Base-by-base conservation (phyloP, 2,329 filamentous ascomycete genomes). In the Aspergillus cejpii region DNA sequence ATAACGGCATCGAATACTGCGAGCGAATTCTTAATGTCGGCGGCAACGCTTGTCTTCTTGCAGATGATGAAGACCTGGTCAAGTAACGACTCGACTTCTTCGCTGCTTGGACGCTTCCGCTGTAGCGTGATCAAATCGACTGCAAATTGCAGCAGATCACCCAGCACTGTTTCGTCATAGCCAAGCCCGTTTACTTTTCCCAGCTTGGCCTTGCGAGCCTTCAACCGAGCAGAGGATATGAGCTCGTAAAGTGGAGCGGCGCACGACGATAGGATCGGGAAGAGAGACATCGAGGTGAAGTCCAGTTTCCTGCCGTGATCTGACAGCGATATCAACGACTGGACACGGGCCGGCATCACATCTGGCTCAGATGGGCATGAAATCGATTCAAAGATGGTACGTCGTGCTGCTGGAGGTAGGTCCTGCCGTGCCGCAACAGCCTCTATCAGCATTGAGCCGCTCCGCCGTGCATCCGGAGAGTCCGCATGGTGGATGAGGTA, bases 241-340 rank as follows among this genome's bases (percentile, higher is more conserved):
- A 56, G 39, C 14, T 65, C 62, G 51, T 70, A 70, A 7, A 70
- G 55, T 5, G 67, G 66, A 11, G 65, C 53, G 17, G 69, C 57
- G 53, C 65, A 70, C 7, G 62, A 61, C 5, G 65, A 65, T 24
- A 69, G 59, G n/a, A 67, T 59, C 6, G 62, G 65, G 11, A 71
- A 52, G 27, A 70, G 57, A 5, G 67, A 68, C 3, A 60, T 59
- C 24, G 58, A 56, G 21, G 65, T 58, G 50, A 68, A 70, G 24
- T 71, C 68, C 33, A 70, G 46, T 45, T 69, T 70, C 37, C 67
- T 62, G 37, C 67, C 67, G 57, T 71, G 66, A 39, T 71, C 67
- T n/a, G 67, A 67, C 29, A 71, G 53, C 5, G 58, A 56, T 24
- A 69, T 64, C 44, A 71, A 58, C 1, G 68, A 59, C 37, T 67